Evolutionary conservation across 2,329 filamentous ascomycete species (phyloP), one percentile per base, ranked within the genome.

Genomic region (Cytospora piceicola): DNA sequence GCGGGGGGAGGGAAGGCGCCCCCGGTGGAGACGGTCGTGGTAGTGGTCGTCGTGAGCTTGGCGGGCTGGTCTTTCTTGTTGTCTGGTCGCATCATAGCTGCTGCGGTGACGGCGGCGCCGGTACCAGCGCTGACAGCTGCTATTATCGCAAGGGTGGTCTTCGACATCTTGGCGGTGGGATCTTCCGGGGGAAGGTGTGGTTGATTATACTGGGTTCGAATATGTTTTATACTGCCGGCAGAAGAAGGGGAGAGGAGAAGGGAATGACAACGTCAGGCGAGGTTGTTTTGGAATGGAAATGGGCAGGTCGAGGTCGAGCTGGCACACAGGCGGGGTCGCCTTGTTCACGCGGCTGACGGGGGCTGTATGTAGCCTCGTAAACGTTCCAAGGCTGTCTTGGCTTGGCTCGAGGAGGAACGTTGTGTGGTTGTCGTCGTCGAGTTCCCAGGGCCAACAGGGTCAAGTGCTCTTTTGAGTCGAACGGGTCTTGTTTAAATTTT

Each of bases 41-140:
- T 73, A 36, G 79, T 72, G 3, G 76, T 73, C 7, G 74, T 69
- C 51, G 72, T 73, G 29, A 74, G 75, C 11, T 73, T 73, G 11
- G 74, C 70, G 36, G 75, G 74, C n/a, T 73, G 72, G 58, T 80
- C 77, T 66, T 75, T 75, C 58, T 82, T 80, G 65, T 82, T 80
- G 65, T 81, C 79, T 71, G 70, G 60, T 30, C 85, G 82, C 67
- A 88, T 77, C 67, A 88, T 77, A 1, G 91, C 85, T 68, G 89
- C 82, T 34, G 91, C 83, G 65, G 91, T 94, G 66, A 91, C 79
- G 66, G 90, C 90, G 65, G 91, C 91, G 68, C 91, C 91, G 61
- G 90, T 88, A 76, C 89, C 89, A 71, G 91, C 91, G 76, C 91
- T 88, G 73, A 91, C 85, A 69, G 88, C 90, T 72, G 91, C 91